Base-by-base conservation (phyloP, 768 basidiomycete species). In the Daedaleopsis sinensis region DNA sequence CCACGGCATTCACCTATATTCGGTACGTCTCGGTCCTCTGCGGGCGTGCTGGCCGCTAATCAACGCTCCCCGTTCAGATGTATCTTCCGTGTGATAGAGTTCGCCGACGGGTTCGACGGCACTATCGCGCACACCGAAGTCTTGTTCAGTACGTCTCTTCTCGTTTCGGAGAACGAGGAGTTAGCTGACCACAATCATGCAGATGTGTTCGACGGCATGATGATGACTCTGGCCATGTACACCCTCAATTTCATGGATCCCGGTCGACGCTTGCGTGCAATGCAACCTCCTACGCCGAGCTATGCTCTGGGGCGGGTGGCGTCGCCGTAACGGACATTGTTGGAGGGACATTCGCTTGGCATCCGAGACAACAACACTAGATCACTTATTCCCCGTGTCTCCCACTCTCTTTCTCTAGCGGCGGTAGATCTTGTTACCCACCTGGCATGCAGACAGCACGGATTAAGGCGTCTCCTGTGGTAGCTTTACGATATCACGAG, bases 131-230 rank as follows among this genome's bases (percentile, higher is more conserved):
- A 71, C 11, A 82, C 79, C 3, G 71, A 86, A 62, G 62, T 76
- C 5, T 77, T 76, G 53, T 83, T 84, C 73, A 78, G 79, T 75
- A 49, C 19, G 74, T 70, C 23, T 44, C 13, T 5, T 12, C 6
- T 51, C 15, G 15, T 16, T 5, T 19, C 27, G 16, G 24, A 16
- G 44, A 3, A 43, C 2, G 19, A 15, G 16, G 21, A 2, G 19
- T 16, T 42, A 13, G 52, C 46, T 5, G 2, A 35, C 19, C 23
- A 18, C 27, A 1, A 19, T 12, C n/a, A 10, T 46, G 11, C 59
- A 84, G 83, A 81, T 64, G 71, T 80, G 5, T 74, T 84, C n/a
- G 84, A 85, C 65, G 83, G 79, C 18, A 74, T 71, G 15, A 78
- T 82, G 76, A 73, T 84, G 49, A 67, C 73, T 2, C 64, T 84